phyloP scores from a whole-genome alignment of 2,329 filamentous ascomycete genomes.

The Incumbomyces delicatus region DNA sequence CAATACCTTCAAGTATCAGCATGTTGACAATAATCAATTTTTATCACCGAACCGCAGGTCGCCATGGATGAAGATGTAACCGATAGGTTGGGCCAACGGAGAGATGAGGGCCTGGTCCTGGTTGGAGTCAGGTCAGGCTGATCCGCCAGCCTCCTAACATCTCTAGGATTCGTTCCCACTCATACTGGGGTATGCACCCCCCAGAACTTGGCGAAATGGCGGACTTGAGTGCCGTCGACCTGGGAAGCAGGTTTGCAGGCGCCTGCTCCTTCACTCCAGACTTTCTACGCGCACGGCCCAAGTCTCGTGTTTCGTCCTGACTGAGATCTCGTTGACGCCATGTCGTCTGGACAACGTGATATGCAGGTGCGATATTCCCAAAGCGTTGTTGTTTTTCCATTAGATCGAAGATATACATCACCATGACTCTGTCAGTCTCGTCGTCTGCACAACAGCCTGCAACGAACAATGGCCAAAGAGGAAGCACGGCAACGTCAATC shows the following conservation, averaged over 20 bases:
- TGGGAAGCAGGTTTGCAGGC: no score
- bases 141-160: slow-evolving; percentile 23
- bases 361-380: slow-evolving; percentile 22
- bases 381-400: slow-evolving; percentile 19
- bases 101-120: background rate
- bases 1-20: no score
- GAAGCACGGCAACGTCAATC: slow-evolving; percentile 20
- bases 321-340: slow-evolving; percentile 23
- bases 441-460: slow-evolving; percentile 21
- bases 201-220: no score
- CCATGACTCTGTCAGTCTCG: slow-evolving; percentile 19
- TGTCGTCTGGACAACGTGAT: slow-evolving; percentile 23
- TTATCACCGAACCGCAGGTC: no score
- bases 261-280: no score
- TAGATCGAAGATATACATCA: slow-evolving; percentile 20
- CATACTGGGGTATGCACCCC: slow-evolving; percentile 11
- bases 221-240: no score
- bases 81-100: no score
- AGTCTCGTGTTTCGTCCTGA: slow-evolving; percentile 17
- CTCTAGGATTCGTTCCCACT: slow-evolving; percentile 22
- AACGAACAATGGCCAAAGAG: slow-evolving; percentile 24
- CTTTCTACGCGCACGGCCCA: no score
- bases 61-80: no score
- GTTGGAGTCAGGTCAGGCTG: slow-evolving; percentile 17
- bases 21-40: no score